Percentiles rank a stretch among this genome's conserved stretches.
phyloP scores from a whole-genome alignment of 331 rosid species.

The Acacia pycnantha region DNA sequence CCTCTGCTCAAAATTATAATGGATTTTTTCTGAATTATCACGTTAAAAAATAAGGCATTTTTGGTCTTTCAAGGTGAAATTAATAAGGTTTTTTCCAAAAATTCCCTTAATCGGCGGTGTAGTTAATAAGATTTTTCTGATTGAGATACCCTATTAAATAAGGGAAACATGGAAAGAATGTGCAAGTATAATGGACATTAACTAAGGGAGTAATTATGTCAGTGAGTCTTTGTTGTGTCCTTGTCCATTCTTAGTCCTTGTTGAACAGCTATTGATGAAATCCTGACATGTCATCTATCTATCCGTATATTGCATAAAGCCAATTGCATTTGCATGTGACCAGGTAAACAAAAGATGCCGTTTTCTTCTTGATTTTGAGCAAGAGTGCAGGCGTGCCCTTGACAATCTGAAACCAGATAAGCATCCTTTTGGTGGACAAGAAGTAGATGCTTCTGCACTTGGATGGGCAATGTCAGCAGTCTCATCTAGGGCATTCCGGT shows the following conservation, averaged over 20 bases:
- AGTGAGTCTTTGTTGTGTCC: background rate
- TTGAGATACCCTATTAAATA: background rate
- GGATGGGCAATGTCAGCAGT: constrained; percentile 99
- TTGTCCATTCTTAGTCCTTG: background rate
- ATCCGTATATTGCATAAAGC: constrained; percentile 1
- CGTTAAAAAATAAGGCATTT: background rate
- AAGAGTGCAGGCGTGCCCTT: constrained; percentile 53
- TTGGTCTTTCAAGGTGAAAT: background rate
- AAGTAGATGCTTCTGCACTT: constrained; percentile 87
- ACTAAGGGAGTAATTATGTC: background rate
- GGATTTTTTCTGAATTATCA: background rate
- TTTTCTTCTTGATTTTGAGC: constrained; percentile 88
- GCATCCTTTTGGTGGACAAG: constrained; percentile 85
- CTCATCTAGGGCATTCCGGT: constrained; percentile 85
- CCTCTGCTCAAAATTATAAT: background rate
- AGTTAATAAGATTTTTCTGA: background rate
- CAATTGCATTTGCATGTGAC: constrained; percentile 15
- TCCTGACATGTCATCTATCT: background rate
- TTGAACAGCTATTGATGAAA: constrained; percentile 17
- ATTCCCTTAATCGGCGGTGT: background rate
- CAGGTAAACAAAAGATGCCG: constrained; percentile 96
- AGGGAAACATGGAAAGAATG: background rate
- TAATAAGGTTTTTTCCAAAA: background rate
- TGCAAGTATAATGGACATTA: background rate
- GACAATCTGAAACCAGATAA: constrained; percentile 49